Conservation (phyloP, 306 rosid genomes). For the Lithocarpus polystachyus region DNA sequence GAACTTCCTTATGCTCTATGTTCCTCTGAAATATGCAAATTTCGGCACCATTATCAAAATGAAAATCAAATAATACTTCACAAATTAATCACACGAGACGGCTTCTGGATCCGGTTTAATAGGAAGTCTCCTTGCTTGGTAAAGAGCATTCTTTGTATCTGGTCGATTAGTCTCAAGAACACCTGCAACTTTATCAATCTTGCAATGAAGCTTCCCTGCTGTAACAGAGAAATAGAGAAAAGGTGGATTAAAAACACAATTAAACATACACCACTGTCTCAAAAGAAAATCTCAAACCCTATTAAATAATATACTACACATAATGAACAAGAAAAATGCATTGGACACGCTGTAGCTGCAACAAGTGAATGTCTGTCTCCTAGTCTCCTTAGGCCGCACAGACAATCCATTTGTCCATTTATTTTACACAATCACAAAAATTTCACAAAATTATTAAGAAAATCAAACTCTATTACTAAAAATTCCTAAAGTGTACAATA, state of each 20-base stretch:
- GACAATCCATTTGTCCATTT: too few relatives aligned
- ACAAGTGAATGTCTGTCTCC: too few relatives aligned
- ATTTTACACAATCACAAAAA: too few relatives aligned
- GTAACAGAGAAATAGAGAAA: conserved; percentile 15
- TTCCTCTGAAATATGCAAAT: conserved; percentile 14
- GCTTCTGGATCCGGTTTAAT: conserved; percentile 81
- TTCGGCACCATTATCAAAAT: not conserved
- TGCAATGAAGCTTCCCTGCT: conserved; percentile 97
- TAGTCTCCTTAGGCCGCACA: too few relatives aligned
- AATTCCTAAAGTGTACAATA: too few relatives aligned
- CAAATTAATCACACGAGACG: conserved; percentile 88
- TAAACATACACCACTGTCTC: not conserved
- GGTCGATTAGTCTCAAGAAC: conserved; percentile 93
- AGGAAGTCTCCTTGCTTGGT: conserved; percentile 97
- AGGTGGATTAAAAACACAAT: not conserved
- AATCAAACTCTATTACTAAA: too few relatives aligned
- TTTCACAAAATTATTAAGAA: too few relatives aligned
- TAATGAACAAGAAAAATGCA: too few relatives aligned
- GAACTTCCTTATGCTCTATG: conserved; percentile 8
- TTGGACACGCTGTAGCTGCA: too few relatives aligned
- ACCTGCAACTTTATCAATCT: conserved; percentile 92
- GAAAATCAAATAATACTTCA: conserved; percentile 24
- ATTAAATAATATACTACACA: not conserved
- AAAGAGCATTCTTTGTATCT: conserved; percentile 90
- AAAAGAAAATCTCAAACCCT: not conserved